phyloP scores from a whole-genome alignment of 371 early-diverging fungal genomes.

The Syncephalastrum contaminatum region DNA sequence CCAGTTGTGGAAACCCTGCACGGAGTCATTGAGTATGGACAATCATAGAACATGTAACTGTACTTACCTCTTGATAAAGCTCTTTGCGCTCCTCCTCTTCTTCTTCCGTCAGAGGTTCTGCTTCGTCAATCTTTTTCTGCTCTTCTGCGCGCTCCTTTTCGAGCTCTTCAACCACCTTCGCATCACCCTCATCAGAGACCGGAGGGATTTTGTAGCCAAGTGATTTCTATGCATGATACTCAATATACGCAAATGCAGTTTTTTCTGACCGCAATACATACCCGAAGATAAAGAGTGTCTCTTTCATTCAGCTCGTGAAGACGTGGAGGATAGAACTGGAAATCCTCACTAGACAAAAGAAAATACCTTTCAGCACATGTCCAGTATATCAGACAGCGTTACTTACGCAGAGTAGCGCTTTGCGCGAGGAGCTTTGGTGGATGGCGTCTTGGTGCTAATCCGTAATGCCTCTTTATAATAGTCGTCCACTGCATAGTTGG shows the following conservation, averaged over 20 bases:
- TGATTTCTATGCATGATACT: constrained; percentile 38
- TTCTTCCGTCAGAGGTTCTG: constrained; percentile 88
- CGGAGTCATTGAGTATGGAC: neutral
- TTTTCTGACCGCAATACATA: constrained; percentile 5
- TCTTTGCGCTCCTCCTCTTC: constrained; percentile 84
- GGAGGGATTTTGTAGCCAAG: constrained; percentile 62
- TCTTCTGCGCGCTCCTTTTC: constrained; percentile 76
- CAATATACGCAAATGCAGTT: neutral
- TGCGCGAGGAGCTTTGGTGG: constrained; percentile 56
- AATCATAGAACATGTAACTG: neutral
- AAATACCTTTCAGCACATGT: constrained; percentile 15
- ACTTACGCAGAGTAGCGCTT: constrained; percentile 52
- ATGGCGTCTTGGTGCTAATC: constrained; percentile 42
- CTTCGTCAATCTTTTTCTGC: constrained; percentile 82
- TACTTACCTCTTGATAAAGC: constrained; percentile 51
- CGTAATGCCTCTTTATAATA: constrained; percentile 83
- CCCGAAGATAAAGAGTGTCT: constrained; percentile 63
- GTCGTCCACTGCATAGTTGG: constrained; percentile 84
- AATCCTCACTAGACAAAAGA: constrained; percentile 58
- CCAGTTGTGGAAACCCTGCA: constrained; percentile 92
- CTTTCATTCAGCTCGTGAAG: constrained; percentile 80
- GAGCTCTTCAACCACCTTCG: constrained; percentile 45
- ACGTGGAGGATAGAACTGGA: constrained; percentile 90
- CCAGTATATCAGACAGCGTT: neutral
- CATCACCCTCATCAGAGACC: constrained; percentile 29